These are phyloP conservation scores for Giardia muris DNA, from an alignment of 208 protist species.

Conservation along the genomic window DNA sequence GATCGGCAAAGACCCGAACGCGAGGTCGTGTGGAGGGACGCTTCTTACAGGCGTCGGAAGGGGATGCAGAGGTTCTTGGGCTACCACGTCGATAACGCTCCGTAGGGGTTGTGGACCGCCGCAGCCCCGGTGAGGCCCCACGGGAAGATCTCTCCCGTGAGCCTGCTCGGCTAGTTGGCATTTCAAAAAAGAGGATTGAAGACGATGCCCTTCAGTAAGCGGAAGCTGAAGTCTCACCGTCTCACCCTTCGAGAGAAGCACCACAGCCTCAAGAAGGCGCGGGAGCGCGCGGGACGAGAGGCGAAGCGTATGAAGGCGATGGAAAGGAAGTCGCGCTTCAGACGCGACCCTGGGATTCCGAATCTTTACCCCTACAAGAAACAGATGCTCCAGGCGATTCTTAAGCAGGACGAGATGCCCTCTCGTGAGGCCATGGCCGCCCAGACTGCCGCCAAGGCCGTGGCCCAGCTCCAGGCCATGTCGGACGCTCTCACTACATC, in stretches of 20 bases:
- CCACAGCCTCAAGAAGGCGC: neutral
- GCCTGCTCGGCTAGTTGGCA: too few species aligned
- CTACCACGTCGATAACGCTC: too few species aligned
- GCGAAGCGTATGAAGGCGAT: neutral
- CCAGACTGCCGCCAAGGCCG: neutral
- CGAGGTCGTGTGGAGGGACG: too few species aligned
- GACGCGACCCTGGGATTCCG: conserved; percentile 9
- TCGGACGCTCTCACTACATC: neutral
- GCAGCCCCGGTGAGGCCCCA: too few species aligned
- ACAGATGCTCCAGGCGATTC: neutral
- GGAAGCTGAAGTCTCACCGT: neutral
- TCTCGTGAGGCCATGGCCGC: neutral
- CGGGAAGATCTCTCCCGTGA: too few species aligned
- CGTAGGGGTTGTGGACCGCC: too few species aligned
- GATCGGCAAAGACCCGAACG: too few species aligned
- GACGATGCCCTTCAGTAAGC: too few species aligned
- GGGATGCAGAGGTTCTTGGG: too few species aligned
- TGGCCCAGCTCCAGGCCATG: neutral
- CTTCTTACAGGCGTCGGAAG: too few species aligned
- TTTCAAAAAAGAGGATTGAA: too few species aligned
- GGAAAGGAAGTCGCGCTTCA: neutral
- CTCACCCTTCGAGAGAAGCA: neutral
- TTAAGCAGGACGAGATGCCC: neutral
- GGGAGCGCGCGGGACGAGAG: neutral
- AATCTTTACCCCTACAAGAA: conserved; percentile 24